Evolutionary conservation across 169 alveolate genomes (phyloP).

Genomic region (Toxoplasma gondii): DNA sequence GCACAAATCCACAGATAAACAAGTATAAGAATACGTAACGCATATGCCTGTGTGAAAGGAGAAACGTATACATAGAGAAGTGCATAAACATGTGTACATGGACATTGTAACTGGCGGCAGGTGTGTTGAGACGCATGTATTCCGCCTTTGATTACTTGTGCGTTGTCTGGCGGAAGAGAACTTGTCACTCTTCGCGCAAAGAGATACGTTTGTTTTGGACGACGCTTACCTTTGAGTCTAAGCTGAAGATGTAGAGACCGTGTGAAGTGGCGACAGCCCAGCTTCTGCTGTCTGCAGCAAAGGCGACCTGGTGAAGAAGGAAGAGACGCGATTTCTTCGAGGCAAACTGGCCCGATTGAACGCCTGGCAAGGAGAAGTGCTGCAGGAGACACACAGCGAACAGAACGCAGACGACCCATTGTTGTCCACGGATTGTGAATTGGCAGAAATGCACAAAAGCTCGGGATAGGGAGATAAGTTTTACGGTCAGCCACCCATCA

Average conservation of each 20-base stretch:
- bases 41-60: background rate
- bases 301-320: slow-evolving; percentile 63
- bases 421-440: background rate
- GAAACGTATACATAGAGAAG: background rate
- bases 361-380: slow-evolving; percentile 73
- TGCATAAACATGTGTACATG: background rate
- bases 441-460: too few relatives aligned
- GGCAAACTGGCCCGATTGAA: slow-evolving; percentile 64
- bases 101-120: too few relatives aligned
- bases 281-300: slow-evolving; percentile 73
- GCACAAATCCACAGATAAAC: too few relatives aligned
- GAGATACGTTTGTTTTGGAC: background rate
- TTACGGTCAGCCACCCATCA: too few relatives aligned
- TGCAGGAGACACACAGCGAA: background rate
- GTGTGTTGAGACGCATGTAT: too few relatives aligned
- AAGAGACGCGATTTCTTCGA: slow-evolving; percentile 55
- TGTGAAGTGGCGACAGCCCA: slow-evolving; percentile 79
- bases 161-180: too few relatives aligned
- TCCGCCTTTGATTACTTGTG: too few relatives aligned
- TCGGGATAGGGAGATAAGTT: too few relatives aligned
- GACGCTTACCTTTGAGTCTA: slow-evolving; percentile 61
- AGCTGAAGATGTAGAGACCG: slow-evolving; percentile 71
- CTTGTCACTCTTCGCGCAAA: too few relatives aligned
- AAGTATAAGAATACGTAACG: too few relatives aligned
- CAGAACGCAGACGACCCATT: background rate